Evolutionary conservation across 2,329 filamentous ascomycete genomes (phyloP).

Genomic region (Diplodia corticola): DNA sequence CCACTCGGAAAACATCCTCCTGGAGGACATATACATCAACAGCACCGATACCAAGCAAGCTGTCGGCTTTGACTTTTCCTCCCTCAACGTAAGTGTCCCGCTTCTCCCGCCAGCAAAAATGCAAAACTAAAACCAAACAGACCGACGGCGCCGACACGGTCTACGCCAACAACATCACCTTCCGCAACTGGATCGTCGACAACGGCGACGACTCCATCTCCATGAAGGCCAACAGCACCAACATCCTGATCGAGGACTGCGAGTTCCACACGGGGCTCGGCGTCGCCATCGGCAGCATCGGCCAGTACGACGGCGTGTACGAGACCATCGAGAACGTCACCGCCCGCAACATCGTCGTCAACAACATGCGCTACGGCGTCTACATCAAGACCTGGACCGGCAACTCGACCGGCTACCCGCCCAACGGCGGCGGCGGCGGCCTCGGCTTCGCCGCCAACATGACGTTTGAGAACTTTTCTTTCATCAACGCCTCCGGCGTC

Average conservation of each 20-base stretch:
- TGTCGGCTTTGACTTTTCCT: constrained; percentile 14
- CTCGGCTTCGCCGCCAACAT: constrained; percentile 47
- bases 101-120: constrained; percentile 56
- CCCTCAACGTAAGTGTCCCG: constrained; percentile 26
- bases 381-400: constrained; percentile 63
- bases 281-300: constrained; percentile 59
- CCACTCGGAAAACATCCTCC: constrained; percentile 48
- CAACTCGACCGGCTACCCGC: constrained; percentile 51
- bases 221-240: constrained; percentile 61
- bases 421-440: constrained; percentile 61
- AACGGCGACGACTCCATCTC: constrained; percentile 67
- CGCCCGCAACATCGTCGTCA: constrained; percentile 50
- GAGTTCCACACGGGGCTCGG: constrained; percentile 54
- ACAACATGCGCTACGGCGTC: constrained; percentile 50
- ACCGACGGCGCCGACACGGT: constrained; percentile 60
- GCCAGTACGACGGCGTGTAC: constrained; percentile 47
- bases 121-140: constrained; percentile 50
- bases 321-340: constrained; percentile 40
- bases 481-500: constrained; percentile 33
- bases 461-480: constrained; percentile 38
- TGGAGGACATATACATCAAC: constrained; percentile 60
- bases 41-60: constrained; percentile 54
- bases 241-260: constrained; percentile 57
- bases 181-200: constrained; percentile 59
- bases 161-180: constrained; percentile 66